Base-by-base conservation (phyloP, 1,284 basidiomycete genomes). In the Trichosporon sp. region DNA sequence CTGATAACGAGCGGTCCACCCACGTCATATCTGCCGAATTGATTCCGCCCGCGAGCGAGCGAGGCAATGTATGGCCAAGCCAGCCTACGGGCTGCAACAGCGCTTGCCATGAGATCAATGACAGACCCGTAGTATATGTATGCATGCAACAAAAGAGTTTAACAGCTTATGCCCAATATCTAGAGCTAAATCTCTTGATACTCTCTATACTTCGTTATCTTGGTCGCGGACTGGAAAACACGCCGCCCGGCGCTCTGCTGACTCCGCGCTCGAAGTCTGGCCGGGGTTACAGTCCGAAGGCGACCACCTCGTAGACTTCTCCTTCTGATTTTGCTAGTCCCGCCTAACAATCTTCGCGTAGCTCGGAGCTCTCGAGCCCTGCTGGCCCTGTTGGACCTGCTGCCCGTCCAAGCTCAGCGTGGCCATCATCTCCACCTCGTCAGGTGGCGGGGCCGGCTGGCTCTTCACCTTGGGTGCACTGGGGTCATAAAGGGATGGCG, bases 271-370 rank as follows among this genome's bases (percentile, higher is more conserved):
- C 11, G 12, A 15, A 38, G 35, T n/a, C n/a, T n/a, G n/a, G n/a
- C n/a, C n/a, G n/a, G n/a, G n/a, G n/a, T n/a, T 4, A 38, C 35
- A 38, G 35, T 38, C 35, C 18, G 5, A 47, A 21, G 44, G n/a
- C 44, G 34, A 47, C 44, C 9, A 21, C 8, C n/a, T n/a, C n/a
- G n/a, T 31, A 23, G 42, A 15, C 15, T 15, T 15, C 15, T 51
- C 44, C 44, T 32, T 25, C 13, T 15, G 15, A 47, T 23, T 2
- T 13, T 8, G 6, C 66, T 73, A 79, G 63, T 82, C 80, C 65
- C 79, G 67, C 58, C 78, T 69, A n/a, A 81, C 78, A 31, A 80
- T 75, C 72, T 80, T 81, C 35, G 80, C 80, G 73, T 82, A 82
- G 62, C 75, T 77, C 32, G 78, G 75, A 51, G 73, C 72, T 21